Base-by-base conservation (phyloP, 495 filamentous ascomycete species). In the Jackrogersella minutella region DNA sequence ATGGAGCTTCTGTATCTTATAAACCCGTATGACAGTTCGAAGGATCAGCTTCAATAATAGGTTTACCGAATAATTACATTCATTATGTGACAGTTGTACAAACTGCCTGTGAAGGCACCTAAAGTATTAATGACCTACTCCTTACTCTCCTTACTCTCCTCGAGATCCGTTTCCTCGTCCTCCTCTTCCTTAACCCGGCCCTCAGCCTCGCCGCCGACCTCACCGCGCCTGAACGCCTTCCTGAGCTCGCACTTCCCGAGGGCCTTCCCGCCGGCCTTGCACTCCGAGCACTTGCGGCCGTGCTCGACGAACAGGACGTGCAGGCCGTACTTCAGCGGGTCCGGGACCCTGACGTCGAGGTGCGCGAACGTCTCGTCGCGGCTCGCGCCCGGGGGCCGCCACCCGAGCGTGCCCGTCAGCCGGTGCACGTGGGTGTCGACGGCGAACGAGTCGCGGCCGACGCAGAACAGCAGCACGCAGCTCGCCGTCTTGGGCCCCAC, bases 401-500 rank as follows among this genome's bases (percentile, higher is more conserved):
- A 97, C 11, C 87, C 86, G 0, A 97, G 83, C 82, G 90, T 89
- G 36, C 87, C 89, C 67, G 85, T 86, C 53, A 95, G 82, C 2
- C 93, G 86, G 70, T 87, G 88, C 31, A 93, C 90, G 68, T 94
- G 91, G 0, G 91, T 94, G 66, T 94, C 91, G n/a, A 94, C 91
- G 0, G 91, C 90, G 70, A 93, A 93, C 68, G 84, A 87, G 3
- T 88, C 86, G 1, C 88, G 83, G 41, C 86, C 82, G 47, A 93
- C 82, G 69, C 90, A 92, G 77, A 94, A 94, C 4, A 94, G 79
- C 16, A 90, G 66, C 17, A 93, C 90, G 70, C 93, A 97, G 24
- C 88, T 87, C 11, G 93, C 93, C 0, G 93, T 96, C 78, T 97
- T 97, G 54, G 89, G 86, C 0, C 93, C 93, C 41, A 97, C 91